Conservation (phyloP, 306 rosid genomes). For the Trifolium pratense region DNA sequence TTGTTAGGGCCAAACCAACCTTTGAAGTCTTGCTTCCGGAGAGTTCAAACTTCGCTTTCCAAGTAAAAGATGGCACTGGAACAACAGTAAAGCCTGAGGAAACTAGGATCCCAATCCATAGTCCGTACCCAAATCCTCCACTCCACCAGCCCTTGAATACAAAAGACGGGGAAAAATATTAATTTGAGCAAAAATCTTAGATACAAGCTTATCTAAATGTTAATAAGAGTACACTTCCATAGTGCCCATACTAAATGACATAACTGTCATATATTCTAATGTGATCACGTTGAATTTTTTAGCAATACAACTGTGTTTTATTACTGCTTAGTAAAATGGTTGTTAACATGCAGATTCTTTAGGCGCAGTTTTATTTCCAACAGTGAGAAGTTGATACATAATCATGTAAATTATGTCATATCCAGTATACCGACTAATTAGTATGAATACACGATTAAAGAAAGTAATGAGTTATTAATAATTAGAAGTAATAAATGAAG, state of each 20-base stretch:
- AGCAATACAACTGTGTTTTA: neutral
- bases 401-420: conserved; percentile 22
- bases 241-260: neutral
- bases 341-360: neutral
- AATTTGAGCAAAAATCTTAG: conserved; percentile 24
- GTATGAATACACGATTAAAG: conserved; percentile 19
- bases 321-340: neutral
- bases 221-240: neutral
- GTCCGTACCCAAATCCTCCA: conserved; percentile 95
- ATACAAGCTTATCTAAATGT: conserved; percentile 18
- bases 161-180: conserved; percentile 32
- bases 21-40: conserved; percentile 61
- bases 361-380: conserved; percentile 9
- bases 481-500: neutral
- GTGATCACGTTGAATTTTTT: neutral
- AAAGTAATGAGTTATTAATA: conserved; percentile 1
- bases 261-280: neutral
- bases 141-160: conserved; percentile 90
- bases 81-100: conserved; percentile 81
- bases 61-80: conserved; percentile 77
- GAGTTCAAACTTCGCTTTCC: conserved; percentile 79
- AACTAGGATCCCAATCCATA: conserved; percentile 92
- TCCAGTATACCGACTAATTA: conserved; percentile 8
- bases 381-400: conserved; percentile 18
- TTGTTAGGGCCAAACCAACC: conserved; percentile 54